Evolutionary conservation across 164 flowering plant species (phyloP).

Genomic region (Chloranthus sessilifolius): DNA sequence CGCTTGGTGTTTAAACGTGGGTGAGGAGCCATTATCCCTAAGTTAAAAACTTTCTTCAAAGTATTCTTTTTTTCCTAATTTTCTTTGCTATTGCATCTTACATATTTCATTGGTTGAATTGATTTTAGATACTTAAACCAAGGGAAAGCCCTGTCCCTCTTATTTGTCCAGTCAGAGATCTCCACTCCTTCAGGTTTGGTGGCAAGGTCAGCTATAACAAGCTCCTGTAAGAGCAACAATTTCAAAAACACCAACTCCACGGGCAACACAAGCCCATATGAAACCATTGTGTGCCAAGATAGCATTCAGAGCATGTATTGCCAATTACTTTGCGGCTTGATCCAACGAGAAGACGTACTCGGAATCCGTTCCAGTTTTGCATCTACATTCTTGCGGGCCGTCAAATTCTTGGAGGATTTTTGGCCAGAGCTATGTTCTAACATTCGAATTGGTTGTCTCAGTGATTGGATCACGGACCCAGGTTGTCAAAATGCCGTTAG

Average conservation of each 20-base stretch:
- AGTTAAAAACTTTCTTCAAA: too few relatives aligned
- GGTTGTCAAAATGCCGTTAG: constrained; percentile 29
- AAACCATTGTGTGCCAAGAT: constrained; percentile 47
- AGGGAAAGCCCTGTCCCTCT: constrained; percentile 53
- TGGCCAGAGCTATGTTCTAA: constrained; percentile 44
- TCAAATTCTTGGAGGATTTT: constrained; percentile 50
- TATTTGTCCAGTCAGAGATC: constrained; percentile 31
- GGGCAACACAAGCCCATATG: constrained; percentile 31
- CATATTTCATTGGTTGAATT: too few relatives aligned
- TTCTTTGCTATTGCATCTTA: too few relatives aligned
- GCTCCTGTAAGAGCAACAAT: constrained; percentile 28
- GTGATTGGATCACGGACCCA: constrained; percentile 35
- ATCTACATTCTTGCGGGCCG: constrained; percentile 59
- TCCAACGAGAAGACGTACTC: constrained; percentile 41
- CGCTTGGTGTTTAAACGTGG: too few relatives aligned
- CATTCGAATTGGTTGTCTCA: constrained; percentile 39
- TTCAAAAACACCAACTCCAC: constrained; percentile 24
- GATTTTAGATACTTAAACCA: constrained; percentile 45
- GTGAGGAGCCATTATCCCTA: too few relatives aligned
- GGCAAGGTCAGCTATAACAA: constrained; percentile 32
- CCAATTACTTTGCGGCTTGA: constrained; percentile 63
- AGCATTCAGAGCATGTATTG: constrained; percentile 64
- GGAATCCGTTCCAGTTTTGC: constrained; percentile 70
- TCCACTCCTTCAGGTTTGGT: constrained; percentile 26
- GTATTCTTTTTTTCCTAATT: too few relatives aligned